Evolutionary conservation across 2,329 filamentous ascomycete species (phyloP).

Genomic region (Bertia moriformis): DNA sequence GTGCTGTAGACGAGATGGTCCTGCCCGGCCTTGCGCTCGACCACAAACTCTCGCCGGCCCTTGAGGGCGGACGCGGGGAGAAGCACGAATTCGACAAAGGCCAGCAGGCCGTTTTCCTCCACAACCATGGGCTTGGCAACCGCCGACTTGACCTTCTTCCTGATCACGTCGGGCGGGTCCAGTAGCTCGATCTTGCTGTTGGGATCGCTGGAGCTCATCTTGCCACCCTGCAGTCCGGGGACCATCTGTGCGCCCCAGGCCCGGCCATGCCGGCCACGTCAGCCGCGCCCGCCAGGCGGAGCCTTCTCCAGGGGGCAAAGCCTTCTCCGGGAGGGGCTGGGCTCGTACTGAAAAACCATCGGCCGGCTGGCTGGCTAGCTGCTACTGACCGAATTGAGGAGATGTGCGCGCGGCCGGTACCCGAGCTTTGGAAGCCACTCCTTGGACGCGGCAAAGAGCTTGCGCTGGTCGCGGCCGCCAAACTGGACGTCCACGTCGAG

Average conservation of each 20-base stretch:
- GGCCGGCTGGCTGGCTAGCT: no score
- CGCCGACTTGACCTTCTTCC: conserved; percentile 47
- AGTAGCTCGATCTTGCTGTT: conserved; percentile 53
- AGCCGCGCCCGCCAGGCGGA: no score
- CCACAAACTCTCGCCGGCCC: neutral
- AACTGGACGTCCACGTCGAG: conserved; percentile 46
- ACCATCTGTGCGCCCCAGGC: no score
- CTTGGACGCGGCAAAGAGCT: conserved; percentile 58
- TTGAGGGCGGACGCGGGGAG: conserved; percentile 37
- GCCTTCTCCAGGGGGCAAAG: no score
- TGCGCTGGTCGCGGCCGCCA: conserved; percentile 34
- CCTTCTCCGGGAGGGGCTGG: no score
- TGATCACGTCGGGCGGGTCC: conserved; percentile 38
- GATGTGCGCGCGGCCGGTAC: conserved; percentile 34
- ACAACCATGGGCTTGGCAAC: conserved; percentile 41
- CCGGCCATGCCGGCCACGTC: no score
- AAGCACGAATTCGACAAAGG: conserved; percentile 48
- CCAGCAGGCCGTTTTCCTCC: conserved; percentile 49
- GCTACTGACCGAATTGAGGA: neutral
- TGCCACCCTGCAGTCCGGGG: conserved; percentile 4
- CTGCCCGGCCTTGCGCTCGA: neutral
- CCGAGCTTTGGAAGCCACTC: conserved; percentile 76
- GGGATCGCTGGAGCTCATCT: neutral
- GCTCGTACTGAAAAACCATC: no score
- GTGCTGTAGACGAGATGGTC: neutral